Conservation (phyloP, 495 filamentous ascomycete genomes). For the Neurospora sp. region DNA sequence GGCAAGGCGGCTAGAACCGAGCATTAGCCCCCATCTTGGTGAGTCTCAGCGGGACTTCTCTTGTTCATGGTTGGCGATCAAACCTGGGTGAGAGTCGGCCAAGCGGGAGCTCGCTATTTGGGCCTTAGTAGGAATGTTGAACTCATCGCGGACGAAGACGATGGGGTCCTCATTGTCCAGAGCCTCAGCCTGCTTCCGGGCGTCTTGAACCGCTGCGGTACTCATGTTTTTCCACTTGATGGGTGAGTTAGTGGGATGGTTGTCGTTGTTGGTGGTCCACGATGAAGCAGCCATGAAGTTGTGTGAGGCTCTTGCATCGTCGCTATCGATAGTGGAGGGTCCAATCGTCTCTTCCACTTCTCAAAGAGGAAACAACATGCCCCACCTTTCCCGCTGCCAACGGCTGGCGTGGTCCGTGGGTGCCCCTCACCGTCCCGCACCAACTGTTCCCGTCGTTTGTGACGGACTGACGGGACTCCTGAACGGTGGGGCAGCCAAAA, state of each 20-base stretch:
- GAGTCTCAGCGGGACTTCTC: neutral
- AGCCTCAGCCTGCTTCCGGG: conserved; percentile 8
- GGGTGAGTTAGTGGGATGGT: neutral
- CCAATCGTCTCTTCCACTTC: neutral
- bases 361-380: neutral
- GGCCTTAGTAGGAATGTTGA: conserved; percentile 71
- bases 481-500: neutral
- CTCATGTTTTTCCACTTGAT: conserved; percentile 6
- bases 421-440: neutral
- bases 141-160: conserved; percentile 58
- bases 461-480: neutral
- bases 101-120: conserved; percentile 62
- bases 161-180: conserved; percentile 66
- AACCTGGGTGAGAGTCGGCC: conserved; percentile 20
- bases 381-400: neutral
- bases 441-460: neutral
- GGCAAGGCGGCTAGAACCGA: conserved; percentile 7
- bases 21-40: conserved; percentile 4
- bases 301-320: neutral
- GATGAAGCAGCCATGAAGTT: neutral
- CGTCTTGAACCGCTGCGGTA: conserved; percentile 2
- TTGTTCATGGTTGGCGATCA: conserved; percentile 14
- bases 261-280: neutral
- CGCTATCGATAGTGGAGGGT: neutral
- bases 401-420: neutral